Base-by-base conservation (phyloP, 257 asterid genomes). In the Petrea volubilis region DNA sequence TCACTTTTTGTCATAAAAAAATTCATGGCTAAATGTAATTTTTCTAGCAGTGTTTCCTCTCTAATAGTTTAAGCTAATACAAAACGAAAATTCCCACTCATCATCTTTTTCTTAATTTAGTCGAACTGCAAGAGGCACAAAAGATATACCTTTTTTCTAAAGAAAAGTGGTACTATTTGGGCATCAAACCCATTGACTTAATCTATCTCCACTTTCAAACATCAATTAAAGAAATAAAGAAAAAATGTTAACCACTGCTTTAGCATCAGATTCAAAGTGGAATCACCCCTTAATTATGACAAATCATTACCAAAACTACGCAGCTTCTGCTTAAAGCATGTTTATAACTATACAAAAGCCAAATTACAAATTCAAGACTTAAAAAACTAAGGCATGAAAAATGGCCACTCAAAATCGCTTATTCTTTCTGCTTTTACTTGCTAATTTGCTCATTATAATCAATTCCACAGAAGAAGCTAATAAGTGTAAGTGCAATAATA, bases 251-350 rank as follows among this genome's bases (percentile, higher is more conserved):
- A 47, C 70, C 65, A 46, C 27, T 55, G 59, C 62, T 61, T 73
- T 78, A 9, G 76, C 79, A 78, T 73, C 69, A 6, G 62, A 60
- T 73, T 55, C 68, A 51, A 53, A 72, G 72, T 63, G 36, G 20
- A 14, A 67, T 47, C 58, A 52, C 43, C 14, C 23, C 47, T 23
- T 51, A 60, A 43, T 68, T 43, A 56, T 33, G 27, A 6, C 36
- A 33, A 18, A 60, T 60, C 7, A 53, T 23, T 14, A 52, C 2
- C 44, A 65, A 13, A 28, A 7, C 2, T 50, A 17, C 3, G 18
- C 40, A 55, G 7, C 31, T 59, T 28, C 12, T 29, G 9, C 57
- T 10, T 6, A 25, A 40, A 27, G 24, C 25, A 24, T n/a, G 13
- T 21, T 23, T 40, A 31, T 11, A 38, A 46, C 31, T 62, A 62